Base-by-base conservation (phyloP, 192 early-diverging fungal species). In the Obelidium mucronatum region DNA sequence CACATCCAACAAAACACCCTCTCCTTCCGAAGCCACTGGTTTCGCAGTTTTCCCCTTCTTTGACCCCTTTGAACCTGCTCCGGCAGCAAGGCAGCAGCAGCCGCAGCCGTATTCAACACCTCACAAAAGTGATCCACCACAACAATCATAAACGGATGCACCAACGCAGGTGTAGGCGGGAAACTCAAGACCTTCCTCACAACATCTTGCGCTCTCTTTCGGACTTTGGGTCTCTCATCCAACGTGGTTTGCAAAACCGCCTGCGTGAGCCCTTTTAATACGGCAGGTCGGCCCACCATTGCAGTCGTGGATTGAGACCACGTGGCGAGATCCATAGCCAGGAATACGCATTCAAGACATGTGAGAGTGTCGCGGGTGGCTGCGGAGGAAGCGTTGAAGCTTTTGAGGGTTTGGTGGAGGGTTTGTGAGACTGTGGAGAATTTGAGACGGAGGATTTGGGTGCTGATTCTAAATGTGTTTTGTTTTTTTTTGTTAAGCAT, bases 151-250 rank as follows among this genome's bases (percentile, higher is more conserved):
- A 87, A 91, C 13, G 96, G 96, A 80, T 96, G 95, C 36, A 87
- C 78, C 2, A 82, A 58, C 35, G 83, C 80, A 6, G 94, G 93
- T 31, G 91, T 86, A 36, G 96, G 95, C 44, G 93, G 94, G 73
- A 78, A 81, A 2, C 82, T 79, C 34, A 97, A 80, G 52, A 98
- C 84, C 42, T 82, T 79, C 37, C 84, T 84, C 37, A 95, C 89
- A 13, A 92, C 92, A 61, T 97, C 94, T 72, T 93, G 93, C 33
- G 96, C 95, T 61, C 93, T 82, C 81, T 94, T 92, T 33, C 97
- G 90, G 55, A 96, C 90, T 85, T 94, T 97, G 37, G 97, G 94
- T 59, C 95, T 88, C 55, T 81, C 84, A 73, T 99, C 95, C 4
- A 92, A 83, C 33, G 92, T 87, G 58, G 96, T 89, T 42, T 91